Percentiles rank a stretch among this genome's conserved stretches.
These are phyloP conservation scores for Priceomyces melissophilus DNA, from an alignment of 805 yeast species.

Conservation along the genomic window DNA sequence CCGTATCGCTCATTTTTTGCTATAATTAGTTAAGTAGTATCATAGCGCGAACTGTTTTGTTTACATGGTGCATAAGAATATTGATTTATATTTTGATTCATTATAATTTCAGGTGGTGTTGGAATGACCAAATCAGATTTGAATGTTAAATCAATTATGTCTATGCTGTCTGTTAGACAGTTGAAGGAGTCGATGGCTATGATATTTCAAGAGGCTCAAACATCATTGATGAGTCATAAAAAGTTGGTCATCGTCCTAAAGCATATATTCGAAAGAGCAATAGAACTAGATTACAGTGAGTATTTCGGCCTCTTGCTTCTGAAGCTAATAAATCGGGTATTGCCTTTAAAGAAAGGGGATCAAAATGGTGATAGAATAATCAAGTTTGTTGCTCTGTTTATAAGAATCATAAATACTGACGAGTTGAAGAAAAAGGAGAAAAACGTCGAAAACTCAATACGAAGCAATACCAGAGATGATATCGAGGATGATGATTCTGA, in stretches of 20 bases:
- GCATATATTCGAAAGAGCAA: slow-evolving; percentile 55
- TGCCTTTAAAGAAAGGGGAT: slow-evolving; percentile 68
- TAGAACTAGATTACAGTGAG: slow-evolving; percentile 49
- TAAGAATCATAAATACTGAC: slow-evolving; percentile 45
- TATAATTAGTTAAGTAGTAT: slow-evolving; percentile 8
- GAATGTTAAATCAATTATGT: slow-evolving; percentile 14
- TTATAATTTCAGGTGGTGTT: background rate
- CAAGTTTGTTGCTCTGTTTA: slow-evolving; percentile 60
- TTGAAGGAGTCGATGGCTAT: slow-evolving; percentile 49
- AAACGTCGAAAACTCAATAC: slow-evolving; percentile 12
- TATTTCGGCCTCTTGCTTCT: slow-evolving; percentile 61
- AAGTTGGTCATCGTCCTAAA: slow-evolving; percentile 65
- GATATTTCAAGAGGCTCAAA: slow-evolving; percentile 79
- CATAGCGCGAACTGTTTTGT: background rate
- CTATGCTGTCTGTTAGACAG: slow-evolving; percentile 19
- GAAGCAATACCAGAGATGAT: no score
- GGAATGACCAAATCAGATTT: background rate
- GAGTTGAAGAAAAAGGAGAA: slow-evolving; percentile 25
- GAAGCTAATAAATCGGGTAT: slow-evolving; percentile 57
- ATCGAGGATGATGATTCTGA: slow-evolving; percentile 11
- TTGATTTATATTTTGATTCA: no score
- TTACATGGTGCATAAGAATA: background rate
- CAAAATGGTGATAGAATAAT: slow-evolving; percentile 72
- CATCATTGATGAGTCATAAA: slow-evolving; percentile 69
- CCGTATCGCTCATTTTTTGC: slow-evolving; percentile 72